Evolutionary conservation across 169 alveolate species (phyloP).

Genomic region (Plasmodium vivax): DNA sequence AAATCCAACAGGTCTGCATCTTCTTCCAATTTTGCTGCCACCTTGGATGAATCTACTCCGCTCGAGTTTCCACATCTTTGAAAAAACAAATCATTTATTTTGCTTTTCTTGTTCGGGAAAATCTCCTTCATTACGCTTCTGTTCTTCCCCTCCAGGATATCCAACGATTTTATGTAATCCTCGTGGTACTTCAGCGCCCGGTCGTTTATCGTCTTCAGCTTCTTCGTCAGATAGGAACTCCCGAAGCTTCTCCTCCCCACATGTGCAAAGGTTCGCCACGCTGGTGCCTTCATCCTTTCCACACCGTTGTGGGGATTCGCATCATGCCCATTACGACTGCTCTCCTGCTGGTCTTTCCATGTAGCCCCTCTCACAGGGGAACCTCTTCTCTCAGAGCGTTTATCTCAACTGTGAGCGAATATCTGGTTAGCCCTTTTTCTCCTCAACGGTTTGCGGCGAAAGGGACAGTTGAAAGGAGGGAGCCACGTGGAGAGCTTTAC

Average conservation of each 20-base stretch:
- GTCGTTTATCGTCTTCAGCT: slow-evolving; percentile 58
- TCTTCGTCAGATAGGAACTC: slow-evolving; percentile 65
- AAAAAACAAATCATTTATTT: slow-evolving; percentile 72
- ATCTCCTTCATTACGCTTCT: slow-evolving; percentile 74
- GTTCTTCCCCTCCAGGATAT: slow-evolving; percentile 68
- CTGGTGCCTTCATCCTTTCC: not conserved
- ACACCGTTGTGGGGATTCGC: not conserved
- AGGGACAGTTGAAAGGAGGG: not conserved
- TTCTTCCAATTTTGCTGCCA: slow-evolving; percentile 1
- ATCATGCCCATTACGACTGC: not conserved
- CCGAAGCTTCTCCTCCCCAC: slow-evolving; percentile 47
- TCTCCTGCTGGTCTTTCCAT: not conserved
- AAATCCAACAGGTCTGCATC: slow-evolving; percentile 14
- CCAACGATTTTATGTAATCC: slow-evolving; percentile 69
- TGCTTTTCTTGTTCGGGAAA: slow-evolving; percentile 67
- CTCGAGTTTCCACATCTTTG: slow-evolving; percentile 2
- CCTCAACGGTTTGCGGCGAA: not conserved
- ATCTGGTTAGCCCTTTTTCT: not conserved
- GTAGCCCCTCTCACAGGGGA: not conserved
- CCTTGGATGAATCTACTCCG: not conserved
- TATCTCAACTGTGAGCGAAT: not conserved
- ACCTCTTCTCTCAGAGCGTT: not conserved
- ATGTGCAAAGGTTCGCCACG: not conserved
- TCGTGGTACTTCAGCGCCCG: slow-evolving; percentile 64
- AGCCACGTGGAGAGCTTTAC: not conserved